Base-by-base conservation (phyloP, 495 filamentous ascomycete species). In the Trichoderma asperelloides region DNA sequence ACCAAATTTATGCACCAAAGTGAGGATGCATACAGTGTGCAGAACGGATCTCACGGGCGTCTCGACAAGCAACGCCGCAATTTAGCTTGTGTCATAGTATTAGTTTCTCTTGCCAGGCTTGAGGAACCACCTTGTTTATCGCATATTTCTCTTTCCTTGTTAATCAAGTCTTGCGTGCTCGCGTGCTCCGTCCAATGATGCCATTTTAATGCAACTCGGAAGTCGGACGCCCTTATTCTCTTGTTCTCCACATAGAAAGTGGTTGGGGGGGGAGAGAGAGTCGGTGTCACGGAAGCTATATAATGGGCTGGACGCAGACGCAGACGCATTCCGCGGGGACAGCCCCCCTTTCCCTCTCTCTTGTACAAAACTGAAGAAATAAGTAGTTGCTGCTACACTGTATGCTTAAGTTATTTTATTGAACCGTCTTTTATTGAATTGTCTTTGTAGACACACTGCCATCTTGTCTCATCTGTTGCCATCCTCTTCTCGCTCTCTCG, bases 1-100 rank as follows among this genome's bases (percentile, higher is more conserved):
- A 37, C 47, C 47, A 23, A 23, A n/a, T 60, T 60, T 60, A 60
- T 60, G 55, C 55, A 60, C 55, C 55, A 60, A 60, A 30, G 55
- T 60, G 55, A 60, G 55, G 25, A 23, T 27, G 8, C 55, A 30
- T 60, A 60, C 55, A 60, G 55, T 60, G 55, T 60, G 9, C 13
- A 9, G 8, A 27, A 60, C 49, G n/a, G 55, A 60, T 15, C 33
- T 37, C 33, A 8, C 33, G 33, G 33, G 33, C 33, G 33, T 37
- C n/a, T n/a, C n/a, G n/a, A n/a, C n/a, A n/a, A n/a, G n/a, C n/a
- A n/a, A n/a, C n/a, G n/a, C 30, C 30, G 33, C 33, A 37, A 37
- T 0, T 7, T 7, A 33, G 33, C 33, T 37, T 8, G 33, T 37
- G 33, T 37, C 15, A 60, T 6, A 16, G 6, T 11, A 21, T n/a